These are phyloP conservation scores for Ascochyta rabiei DNA, from an alignment of 2,329 filamentous ascomycete species.

Conservation along the genomic window DNA sequence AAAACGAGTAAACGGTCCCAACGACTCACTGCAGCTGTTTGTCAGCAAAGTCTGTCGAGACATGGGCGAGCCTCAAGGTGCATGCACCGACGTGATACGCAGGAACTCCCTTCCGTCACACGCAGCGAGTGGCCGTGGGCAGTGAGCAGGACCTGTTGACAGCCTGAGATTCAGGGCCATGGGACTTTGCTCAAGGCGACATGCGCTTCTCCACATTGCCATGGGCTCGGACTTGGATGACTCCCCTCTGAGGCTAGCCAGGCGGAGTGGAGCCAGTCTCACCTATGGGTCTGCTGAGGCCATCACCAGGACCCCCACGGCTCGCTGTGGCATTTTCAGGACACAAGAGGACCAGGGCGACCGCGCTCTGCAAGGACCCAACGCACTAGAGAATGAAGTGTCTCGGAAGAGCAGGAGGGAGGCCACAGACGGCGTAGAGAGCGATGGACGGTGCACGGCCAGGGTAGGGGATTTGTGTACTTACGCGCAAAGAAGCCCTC, in stretches of 20 bases:
- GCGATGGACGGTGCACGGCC: slow-evolving; percentile 19
- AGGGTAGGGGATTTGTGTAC: slow-evolving; percentile 53
- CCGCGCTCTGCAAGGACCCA: slow-evolving; percentile 20
- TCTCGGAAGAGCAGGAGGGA: slow-evolving; percentile 18
- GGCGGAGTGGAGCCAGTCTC: slow-evolving; percentile 34
- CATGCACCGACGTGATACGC: slow-evolving; percentile 49
- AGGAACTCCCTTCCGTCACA: slow-evolving; percentile 52
- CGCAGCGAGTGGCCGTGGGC: slow-evolving; percentile 33
- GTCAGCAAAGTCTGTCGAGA: slow-evolving; percentile 40
- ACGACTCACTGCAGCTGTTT: slow-evolving; percentile 74
- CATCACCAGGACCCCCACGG: slow-evolving; percentile 34
- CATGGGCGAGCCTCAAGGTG: slow-evolving; percentile 40
- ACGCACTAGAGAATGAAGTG: slow-evolving; percentile 18
- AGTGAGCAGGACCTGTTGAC: slow-evolving; percentile 38
- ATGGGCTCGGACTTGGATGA: slow-evolving; percentile 21
- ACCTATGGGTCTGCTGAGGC: slow-evolving; percentile 28
- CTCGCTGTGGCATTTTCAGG: slow-evolving; percentile 17
- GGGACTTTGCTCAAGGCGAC: slow-evolving; percentile 12
- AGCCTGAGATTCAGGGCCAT: slow-evolving; percentile 13
- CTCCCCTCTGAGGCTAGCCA: slow-evolving; percentile 22
- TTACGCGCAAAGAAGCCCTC: slow-evolving; percentile 95
- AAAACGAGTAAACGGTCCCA: slow-evolving; percentile 97
- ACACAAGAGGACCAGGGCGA: slow-evolving; percentile 14
- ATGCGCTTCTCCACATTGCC: slow-evolving; percentile 31
- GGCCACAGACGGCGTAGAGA: slow-evolving; percentile 3